Evolutionary conservation across 78 protist species (phyloP), one percentile per base, ranked within the genome.

Genomic region (Ministeria vibrans): DNA sequence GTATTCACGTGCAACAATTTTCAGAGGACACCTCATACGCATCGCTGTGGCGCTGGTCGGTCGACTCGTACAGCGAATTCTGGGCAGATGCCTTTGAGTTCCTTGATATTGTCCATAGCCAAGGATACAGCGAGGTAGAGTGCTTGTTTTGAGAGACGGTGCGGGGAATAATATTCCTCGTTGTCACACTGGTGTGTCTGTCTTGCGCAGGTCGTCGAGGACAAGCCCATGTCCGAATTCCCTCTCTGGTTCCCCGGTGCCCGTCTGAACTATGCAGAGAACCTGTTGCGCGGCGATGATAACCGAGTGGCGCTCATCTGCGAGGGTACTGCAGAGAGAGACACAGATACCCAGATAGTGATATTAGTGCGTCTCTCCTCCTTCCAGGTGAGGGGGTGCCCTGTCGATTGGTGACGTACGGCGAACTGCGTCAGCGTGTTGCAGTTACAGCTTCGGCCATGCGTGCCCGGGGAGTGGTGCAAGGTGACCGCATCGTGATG

Each of bases 231-330:
- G 77, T 62, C n/a, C 20, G 69, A 68, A 0, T n/a, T 83, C 28
- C 86, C 86, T 3, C 81, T 25, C 44, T 83, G 87, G 87, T 83
- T 83, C 72, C 6, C n/a, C 27, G 88, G 83, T 34, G 73, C 75
- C 4, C 71, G 72, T 30, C 44, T 84, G 27, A 84, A 84, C 82
- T 78, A 49, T 18, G 83, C 88, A 38, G 88, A 84, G 79, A 71
- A 84, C 43, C 61, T 62, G 18, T 75, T 84, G 45, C 15, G 62
- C 23, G 62, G 53, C 79, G 51, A 49, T 30, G 81, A 75, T 42
- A 81, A 83, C 63, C 2, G 28, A 6, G 75, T 51, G 3, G 78
- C 79, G 4, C 38, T 80, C 43, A 68, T 80, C 51, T 28, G 46
- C 38, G 44, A 36, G 1, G 83, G 83, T 64, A 39, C 34, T n/a